Evolutionary conservation across 1,284 basidiomycete genomes (phyloP).

Genomic region (Entoloma clypeatum): DNA sequence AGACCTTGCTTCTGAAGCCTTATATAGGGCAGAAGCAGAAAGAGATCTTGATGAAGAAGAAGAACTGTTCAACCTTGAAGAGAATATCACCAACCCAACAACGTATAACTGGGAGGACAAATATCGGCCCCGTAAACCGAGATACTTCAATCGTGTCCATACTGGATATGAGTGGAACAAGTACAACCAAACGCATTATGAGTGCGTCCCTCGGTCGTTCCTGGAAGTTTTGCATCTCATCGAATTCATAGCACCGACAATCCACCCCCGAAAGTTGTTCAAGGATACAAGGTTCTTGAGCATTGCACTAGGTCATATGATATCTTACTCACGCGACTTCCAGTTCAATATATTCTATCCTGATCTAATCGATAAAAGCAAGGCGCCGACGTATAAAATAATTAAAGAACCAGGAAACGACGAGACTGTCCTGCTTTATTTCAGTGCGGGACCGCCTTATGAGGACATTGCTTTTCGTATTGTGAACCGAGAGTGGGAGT

Average conservation of each 20-base stretch:
- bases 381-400: slow-evolving; percentile 93
- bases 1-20: slow-evolving; percentile 80
- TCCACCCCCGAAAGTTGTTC: slow-evolving; percentile 95
- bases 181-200: slow-evolving; percentile 98
- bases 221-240: slow-evolving; percentile 15
- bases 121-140: slow-evolving; percentile 95
- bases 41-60: slow-evolving; percentile 94
- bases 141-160: slow-evolving; percentile 99
- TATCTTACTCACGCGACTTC: slow-evolving; percentile 9
- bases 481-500: slow-evolving; percentile 98
- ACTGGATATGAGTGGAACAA: slow-evolving; percentile 99
- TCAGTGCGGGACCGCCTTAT: slow-evolving; percentile 96
- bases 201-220: slow-evolving; percentile 49
- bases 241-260: slow-evolving; percentile 73
- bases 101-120: slow-evolving; percentile 99
- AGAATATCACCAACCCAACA: slow-evolving; percentile 75
- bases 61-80: slow-evolving; percentile 89
- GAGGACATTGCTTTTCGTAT: slow-evolving; percentile 99
- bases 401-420: slow-evolving; percentile 90
- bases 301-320: slow-evolving; percentile 2
- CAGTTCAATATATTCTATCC: slow-evolving; percentile 95
- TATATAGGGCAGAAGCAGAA: slow-evolving; percentile 86
- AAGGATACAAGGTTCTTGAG: slow-evolving; percentile 82
- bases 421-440: slow-evolving; percentile 91
- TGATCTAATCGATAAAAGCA: slow-evolving; percentile 94